These are phyloP conservation scores for Aspergillus novoparasiticus DNA, from an alignment of 2,329 filamentous ascomycete species.

Conservation along the genomic window DNA sequence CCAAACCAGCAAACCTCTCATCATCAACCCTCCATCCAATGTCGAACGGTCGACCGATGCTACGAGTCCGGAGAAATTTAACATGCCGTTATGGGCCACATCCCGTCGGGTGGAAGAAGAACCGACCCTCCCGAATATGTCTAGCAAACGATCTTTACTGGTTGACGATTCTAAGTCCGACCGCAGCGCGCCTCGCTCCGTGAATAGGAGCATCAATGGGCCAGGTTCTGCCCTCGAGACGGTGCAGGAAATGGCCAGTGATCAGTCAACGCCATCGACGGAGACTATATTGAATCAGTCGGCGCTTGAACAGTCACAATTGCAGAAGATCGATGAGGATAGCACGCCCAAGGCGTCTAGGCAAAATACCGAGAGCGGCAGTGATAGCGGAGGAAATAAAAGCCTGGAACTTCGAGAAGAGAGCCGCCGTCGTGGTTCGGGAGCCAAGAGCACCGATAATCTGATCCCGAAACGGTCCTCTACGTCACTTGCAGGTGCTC, in stretches of 20 bases:
- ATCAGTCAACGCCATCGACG: slow-evolving; percentile 67
- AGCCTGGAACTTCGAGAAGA: slow-evolving; percentile 40
- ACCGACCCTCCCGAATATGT: slow-evolving; percentile 38
- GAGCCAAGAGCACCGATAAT: slow-evolving; percentile 51
- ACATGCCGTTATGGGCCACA: slow-evolving; percentile 40
- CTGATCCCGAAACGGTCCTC: slow-evolving; percentile 68
- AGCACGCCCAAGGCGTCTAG: slow-evolving; percentile 45
- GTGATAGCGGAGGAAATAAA: slow-evolving; percentile 52
- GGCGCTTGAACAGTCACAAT: slow-evolving; percentile 39
- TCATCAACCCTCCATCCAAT: slow-evolving; percentile 58
- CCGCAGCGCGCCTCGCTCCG: slow-evolving; percentile 52
- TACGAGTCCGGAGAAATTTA: slow-evolving; percentile 66
- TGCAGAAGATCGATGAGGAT: slow-evolving; percentile 40
- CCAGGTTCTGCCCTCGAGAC: slow-evolving; percentile 74
- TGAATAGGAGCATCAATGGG: slow-evolving; percentile 60
- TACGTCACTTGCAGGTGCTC: slow-evolving; percentile 61
- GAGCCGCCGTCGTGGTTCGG: slow-evolving; percentile 36
- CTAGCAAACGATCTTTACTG: slow-evolving; percentile 35
- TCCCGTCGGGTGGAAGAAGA: slow-evolving; percentile 34
- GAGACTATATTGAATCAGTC: slow-evolving; percentile 44
- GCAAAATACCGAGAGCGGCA: slow-evolving; percentile 61
- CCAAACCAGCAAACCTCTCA: slow-evolving; percentile 66
- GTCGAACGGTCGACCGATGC: slow-evolving; percentile 65
- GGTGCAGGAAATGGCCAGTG: slow-evolving; percentile 80
- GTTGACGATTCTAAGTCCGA: slow-evolving; percentile 40